Evolutionary conservation across 2,329 filamentous ascomycete genomes (phyloP), one percentile per base, ranked within the genome.

Genomic region (Colletotrichum shisoi): DNA sequence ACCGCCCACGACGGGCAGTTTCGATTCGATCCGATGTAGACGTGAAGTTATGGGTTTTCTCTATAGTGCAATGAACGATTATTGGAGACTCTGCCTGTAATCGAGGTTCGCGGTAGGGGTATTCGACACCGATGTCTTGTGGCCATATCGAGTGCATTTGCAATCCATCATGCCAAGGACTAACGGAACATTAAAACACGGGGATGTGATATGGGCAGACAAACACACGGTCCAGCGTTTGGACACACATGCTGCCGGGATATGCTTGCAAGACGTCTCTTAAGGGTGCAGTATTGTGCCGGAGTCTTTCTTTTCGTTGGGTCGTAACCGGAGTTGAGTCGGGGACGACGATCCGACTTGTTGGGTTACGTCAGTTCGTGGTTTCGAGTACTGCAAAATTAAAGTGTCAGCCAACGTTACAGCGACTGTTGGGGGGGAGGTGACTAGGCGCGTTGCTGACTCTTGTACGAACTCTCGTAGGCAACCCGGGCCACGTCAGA

Each of bases 311-410:
- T 9, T 37, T 3, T 53, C 6, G 6, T 6, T 39, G n/a, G 11
- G 11, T 39, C 19, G 1, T 37, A 12, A 8, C 15, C 11, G 2
- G 31, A 12, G 34, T 15, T 8, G 4, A 1, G 7, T 37, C 11
- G n/a, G 31, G 49, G 12, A 12, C 3, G 8, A 21, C 49, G n/a
- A 12, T 21, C 11, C 8, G n/a, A n/a, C 34, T 53, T 31, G n/a
- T 13, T 13, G 11, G 34, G 13, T 3, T 21, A 11, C 8, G 42
- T 57, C 56, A 31, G 12, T 8, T 7, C 9, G 31, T 45, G 13
- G 56, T 57, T 57, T 57, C 56, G 56, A 40, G n/a, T 24, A 24
- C 42, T 57, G 56, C 42, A 27, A 19, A 21, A 15, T 34, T 7
- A 24, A 57, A 57, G 42, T 57, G 46, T 57, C 42, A 57, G 42